Base-by-base conservation (phyloP, 225 moss, liverwort and hornwort genomes). In the Pleurozium schreberi region DNA sequence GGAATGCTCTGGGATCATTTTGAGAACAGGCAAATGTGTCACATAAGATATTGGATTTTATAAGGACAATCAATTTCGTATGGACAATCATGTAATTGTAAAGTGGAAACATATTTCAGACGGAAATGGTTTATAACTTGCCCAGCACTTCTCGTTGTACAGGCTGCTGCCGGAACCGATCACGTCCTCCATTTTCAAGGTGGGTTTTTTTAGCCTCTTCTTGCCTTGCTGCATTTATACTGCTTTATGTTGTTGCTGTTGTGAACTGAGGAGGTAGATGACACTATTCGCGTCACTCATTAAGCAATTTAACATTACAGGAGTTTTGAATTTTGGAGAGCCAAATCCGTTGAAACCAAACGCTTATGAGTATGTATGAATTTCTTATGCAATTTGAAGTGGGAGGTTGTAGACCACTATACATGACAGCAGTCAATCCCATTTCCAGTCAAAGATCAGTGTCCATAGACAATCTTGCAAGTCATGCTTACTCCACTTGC, bases 161-260 rank as follows among this genome's bases (percentile, higher is more conserved):
- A 96, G 96, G 96, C 95, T 92, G 97, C 97, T 91, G 96, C 93
- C 23, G 96, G 88, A 87, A 91, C 91, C 59, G 92, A 96, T 86
- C 95, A 95, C 58, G 93, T 92, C 74, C 89, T 96, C 42, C 96
- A 93, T 82, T 98, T 96, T 82, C 95, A 98, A 95, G 96, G 96
- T 95, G 70, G 61, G 73, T 85, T 81, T 73, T 64, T 53, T 85
- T 65, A 59, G 68, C 79, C 83, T 79, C 66, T 61, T 73, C 40
- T 83, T 90, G 59, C 82, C 71, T 84, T 57, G 45, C 30, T 87
- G n/a, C 88, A 33, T 74, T 82, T 52, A 59, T 73, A 34, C 45
- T 55, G 40, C 36, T 31, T 38, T 79, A 14, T n/a, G 86, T 25
- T 87, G 68, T 71, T 64, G 55, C 76, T 77, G 14, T 74, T 81